Evolutionary conservation across 306 rosid genomes (phyloP), one percentile per base, ranked within the genome.

Genomic region (Coriaria nepalensis): DNA sequence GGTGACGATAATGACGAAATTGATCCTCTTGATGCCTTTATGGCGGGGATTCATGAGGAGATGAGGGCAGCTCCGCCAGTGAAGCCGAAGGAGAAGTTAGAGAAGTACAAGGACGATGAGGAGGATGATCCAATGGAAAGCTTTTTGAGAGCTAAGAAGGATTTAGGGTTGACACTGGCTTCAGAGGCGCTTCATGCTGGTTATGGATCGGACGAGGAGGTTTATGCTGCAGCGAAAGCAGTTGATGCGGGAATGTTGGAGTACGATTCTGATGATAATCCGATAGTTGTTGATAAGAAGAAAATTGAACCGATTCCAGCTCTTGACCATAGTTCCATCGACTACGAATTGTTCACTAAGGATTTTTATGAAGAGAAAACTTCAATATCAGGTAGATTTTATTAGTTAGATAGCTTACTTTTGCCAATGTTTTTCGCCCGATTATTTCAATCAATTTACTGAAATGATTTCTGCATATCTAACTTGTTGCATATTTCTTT

Each of bases 191-290:
- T 90, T 32, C 70, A 72, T 33, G 98, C 98, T 6, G 95, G 98
- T 1, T 90, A 90, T 29, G 81, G 85, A 51, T 85, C 98, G 8
- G 98, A 90, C 9, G 95, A 90, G 61, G 98, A 90, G 84, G 98
- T 90, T 47, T 90, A 90, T 57, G 98, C 98, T 0, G 98, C 98
- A 6, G 98, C 98, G 0, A 90, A 90, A 63, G 95, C 94, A 4
- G 82, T 90, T 2, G 98, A 90, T 43, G 98, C 95, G 6, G 98
- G 95, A 43, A 33, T 77, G 87, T 0, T 90, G 10, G 98, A 90
- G 70, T 90, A 90, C 47, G 95, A 90, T 65, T 81, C 95, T 5
- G 98, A 90, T 45, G 98, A 90, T 64, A 90, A 90, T 64, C 83
- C 88, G 33, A 43, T 84, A 15, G 71, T 90, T 56, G 0, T 73